These are phyloP conservation scores for Solanum gracilifrons DNA, from an alignment of 257 asterid species.

Conservation along the genomic window DNA sequence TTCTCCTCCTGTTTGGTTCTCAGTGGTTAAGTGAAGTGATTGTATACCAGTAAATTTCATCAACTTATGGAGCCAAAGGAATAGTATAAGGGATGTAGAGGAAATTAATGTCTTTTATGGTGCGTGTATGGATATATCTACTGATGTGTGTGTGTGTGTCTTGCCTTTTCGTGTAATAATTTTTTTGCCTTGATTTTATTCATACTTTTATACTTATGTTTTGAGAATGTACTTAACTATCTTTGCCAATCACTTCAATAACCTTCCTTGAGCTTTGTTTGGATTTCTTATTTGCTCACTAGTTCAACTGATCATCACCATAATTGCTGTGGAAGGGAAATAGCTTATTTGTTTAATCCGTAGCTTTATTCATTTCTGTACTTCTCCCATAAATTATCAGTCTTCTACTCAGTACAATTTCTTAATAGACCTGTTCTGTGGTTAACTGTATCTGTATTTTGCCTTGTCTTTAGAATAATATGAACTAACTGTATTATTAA, in stretches of 20 bases:
- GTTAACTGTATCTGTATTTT: not conserved
- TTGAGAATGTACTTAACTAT: not conserved
- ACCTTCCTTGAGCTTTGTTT: not conserved
- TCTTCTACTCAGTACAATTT: not conserved
- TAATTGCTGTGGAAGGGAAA: not conserved
- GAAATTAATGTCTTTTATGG: not conserved
- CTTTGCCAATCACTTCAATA: not conserved
- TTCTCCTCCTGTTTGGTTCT: not conserved
- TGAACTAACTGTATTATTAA: not conserved
- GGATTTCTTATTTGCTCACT: not conserved
- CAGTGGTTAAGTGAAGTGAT: not conserved
- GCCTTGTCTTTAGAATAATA: not conserved
- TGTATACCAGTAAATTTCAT: not conserved
- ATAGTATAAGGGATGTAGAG: not conserved
- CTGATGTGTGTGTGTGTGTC: not conserved
- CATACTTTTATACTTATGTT: not conserved
- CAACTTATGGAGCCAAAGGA: not conserved
- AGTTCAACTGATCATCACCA: not conserved
- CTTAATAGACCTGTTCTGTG: not conserved
- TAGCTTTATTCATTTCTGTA: not conserved
- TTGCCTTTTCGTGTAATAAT: not conserved
- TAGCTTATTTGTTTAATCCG: not conserved
- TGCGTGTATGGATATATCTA: not conserved
- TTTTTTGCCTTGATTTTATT: not conserved
- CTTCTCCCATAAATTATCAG: not conserved